Conservation (phyloP, 2,329 filamentous ascomycete genomes). For the Penicillium hordei region DNA sequence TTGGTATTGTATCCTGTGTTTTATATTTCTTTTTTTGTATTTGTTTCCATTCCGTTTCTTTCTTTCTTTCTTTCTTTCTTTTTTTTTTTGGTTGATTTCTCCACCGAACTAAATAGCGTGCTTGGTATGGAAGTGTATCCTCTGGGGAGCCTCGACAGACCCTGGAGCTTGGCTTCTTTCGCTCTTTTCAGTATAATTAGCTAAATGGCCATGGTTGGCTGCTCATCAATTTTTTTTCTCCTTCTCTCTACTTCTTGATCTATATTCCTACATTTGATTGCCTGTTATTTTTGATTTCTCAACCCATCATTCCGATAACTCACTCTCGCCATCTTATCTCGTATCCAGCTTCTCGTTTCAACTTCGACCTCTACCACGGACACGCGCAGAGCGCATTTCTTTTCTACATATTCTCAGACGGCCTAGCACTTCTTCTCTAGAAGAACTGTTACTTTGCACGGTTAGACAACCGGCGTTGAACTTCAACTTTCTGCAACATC, state of each 20-base stretch:
- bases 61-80: neutral
- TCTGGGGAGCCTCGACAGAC: conserved; percentile 24
- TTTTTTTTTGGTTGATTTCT: conserved; percentile 1
- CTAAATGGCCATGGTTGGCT: conserved; percentile 12
- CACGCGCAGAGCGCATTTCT: conserved; percentile 3
- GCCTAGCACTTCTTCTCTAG: conserved; percentile 21
- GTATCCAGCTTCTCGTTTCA: neutral
- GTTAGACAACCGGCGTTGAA: conserved; percentile 12
- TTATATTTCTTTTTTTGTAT: neutral
- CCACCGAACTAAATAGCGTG: conserved; percentile 20
- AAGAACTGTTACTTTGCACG: conserved; percentile 19
- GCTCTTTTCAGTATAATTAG: conserved; percentile 21
- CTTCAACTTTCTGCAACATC: conserved; percentile 19
- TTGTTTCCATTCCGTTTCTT: neutral
- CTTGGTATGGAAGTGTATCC: conserved; percentile 15
- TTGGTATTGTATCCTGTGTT: conserved; percentile 3
- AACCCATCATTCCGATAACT: neutral
- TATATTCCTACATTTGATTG: conserved; percentile 1
- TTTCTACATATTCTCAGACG: neutral
- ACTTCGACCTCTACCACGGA: neutral
- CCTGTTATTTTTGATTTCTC: neutral
- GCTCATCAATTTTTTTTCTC: conserved; percentile 4
- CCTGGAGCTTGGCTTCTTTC: conserved; percentile 27
- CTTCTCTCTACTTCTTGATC: conserved; percentile 1
- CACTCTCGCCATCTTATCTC: conserved; percentile 2